Evolutionary conservation across 2,329 filamentous ascomycete species (phyloP).

Genomic region (Penicillium sp.): DNA sequence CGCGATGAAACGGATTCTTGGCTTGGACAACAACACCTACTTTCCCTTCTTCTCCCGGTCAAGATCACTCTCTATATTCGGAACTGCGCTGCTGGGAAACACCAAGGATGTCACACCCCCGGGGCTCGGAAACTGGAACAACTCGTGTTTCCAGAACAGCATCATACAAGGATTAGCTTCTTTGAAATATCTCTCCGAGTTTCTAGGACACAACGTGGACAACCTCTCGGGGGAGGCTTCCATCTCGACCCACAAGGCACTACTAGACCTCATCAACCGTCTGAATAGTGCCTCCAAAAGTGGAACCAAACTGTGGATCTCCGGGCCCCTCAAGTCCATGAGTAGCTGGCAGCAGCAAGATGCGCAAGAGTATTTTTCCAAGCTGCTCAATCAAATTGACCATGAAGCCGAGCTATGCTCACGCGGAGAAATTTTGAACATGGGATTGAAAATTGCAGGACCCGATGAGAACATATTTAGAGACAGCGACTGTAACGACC

Average conservation of each 20-base stretch:
- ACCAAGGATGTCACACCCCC: slow-evolving; percentile 39
- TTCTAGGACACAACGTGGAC: slow-evolving; percentile 53
- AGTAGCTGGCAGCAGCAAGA: slow-evolving; percentile 96
- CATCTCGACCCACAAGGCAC: slow-evolving; percentile 51
- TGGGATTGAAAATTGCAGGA: slow-evolving; percentile 41
- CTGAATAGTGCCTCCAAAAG: slow-evolving; percentile 69
- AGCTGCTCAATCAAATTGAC: slow-evolving; percentile 80
- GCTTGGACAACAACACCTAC: slow-evolving; percentile 58
- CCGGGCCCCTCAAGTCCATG: slow-evolving; percentile 79
- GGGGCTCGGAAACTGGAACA: slow-evolving; percentile 87
- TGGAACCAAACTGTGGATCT: slow-evolving; percentile 77
- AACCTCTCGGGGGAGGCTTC: slow-evolving; percentile 36
- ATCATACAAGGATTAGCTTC: slow-evolving; percentile 82
- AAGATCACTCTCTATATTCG: slow-evolving; percentile 55
- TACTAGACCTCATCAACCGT: slow-evolving; percentile 66
- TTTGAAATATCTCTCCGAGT: slow-evolving; percentile 65
- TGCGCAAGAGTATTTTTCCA: slow-evolving; percentile 95
- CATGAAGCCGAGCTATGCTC: slow-evolving; percentile 64
- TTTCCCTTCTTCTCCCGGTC: slow-evolving; percentile 58
- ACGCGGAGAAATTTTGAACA: slow-evolving; percentile 43
- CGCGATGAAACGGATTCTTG: slow-evolving; percentile 61
- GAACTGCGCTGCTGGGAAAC: slow-evolving; percentile 41
- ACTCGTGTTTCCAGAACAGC: slow-evolving; percentile 97
- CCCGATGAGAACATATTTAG: slow-evolving; percentile 35
- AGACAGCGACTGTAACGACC: slow-evolving; percentile 15